phyloP scores from a whole-genome alignment of 169 alveolate genomes.

The Cryptosporidium ubiquitum region DNA sequence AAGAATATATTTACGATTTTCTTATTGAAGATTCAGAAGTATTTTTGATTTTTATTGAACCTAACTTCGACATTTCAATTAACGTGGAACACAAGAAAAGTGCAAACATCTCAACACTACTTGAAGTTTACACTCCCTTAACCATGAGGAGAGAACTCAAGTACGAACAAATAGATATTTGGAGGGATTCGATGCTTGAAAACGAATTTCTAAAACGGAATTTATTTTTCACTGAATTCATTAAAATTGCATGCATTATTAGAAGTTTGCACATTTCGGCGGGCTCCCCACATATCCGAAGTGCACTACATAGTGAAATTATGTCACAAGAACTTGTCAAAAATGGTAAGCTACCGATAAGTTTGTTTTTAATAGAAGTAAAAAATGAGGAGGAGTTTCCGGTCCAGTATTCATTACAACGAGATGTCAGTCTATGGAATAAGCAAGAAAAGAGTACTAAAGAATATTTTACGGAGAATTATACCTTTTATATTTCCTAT shows the following conservation, averaged over 20 bases:
- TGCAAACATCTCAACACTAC: neutral
- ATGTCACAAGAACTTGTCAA: neutral
- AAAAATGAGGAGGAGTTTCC: constrained; percentile 56
- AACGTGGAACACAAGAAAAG: neutral
- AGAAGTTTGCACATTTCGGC: constrained; percentile 34
- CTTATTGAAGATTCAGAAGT: neutral
- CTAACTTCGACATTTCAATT: neutral
- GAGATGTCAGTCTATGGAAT: neutral
- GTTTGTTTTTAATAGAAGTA: constrained; percentile 13
- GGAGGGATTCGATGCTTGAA: neutral
- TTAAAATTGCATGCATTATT: constrained; percentile 4
- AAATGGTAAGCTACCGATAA: constrained; percentile 19
- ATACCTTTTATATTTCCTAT: constrained; percentile 30
- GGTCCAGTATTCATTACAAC: constrained; percentile 40
- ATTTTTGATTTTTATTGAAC: constrained; percentile 1
- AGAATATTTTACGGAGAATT: constrained; percentile 5
- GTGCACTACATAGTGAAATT: constrained; percentile 11
- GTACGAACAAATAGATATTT: neutral
- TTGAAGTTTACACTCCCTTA: neutral
- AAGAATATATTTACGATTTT: neutral
- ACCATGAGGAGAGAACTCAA: neutral
- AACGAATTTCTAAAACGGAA: neutral
- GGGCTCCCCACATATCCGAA: neutral
- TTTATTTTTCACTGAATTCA: constrained; percentile 1
- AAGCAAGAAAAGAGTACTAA: neutral